Conservation (phyloP, 306 rosid genomes). For the Vicia faba region DNA sequence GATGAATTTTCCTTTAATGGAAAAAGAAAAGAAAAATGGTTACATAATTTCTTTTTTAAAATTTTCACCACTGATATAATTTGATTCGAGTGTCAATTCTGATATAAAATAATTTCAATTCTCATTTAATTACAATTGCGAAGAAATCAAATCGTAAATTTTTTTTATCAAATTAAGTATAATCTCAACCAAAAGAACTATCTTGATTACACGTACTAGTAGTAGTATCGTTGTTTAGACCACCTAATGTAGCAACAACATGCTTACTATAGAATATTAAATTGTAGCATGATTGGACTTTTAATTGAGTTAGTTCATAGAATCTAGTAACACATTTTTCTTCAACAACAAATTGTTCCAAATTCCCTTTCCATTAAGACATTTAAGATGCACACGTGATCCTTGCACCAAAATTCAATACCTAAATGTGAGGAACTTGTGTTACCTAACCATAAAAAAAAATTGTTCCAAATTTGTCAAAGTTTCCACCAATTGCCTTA, state of each 20-base stretch:
- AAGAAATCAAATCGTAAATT: no score
- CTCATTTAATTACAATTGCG: no score
- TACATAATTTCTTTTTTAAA: no score
- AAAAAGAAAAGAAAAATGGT: no score
- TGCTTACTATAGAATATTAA: background rate
- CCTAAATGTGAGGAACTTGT: constrained; percentile 44
- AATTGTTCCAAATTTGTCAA: constrained; percentile 15
- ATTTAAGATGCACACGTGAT: constrained; percentile 45
- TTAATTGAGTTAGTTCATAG: constrained; percentile 1
- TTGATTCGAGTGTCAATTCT: no score
- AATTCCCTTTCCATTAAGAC: constrained; percentile 31
- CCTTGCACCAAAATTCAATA: constrained; percentile 41
- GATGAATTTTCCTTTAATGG: no score
- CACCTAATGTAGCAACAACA: background rate
- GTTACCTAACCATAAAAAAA: constrained; percentile 47
- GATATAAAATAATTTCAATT: no score
- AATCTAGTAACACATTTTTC: background rate
- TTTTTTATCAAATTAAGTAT: no score
- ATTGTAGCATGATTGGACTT: constrained; percentile 20
- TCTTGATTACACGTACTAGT: no score
- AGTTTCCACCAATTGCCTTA: constrained; percentile 35
- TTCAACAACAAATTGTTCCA: constrained; percentile 9
- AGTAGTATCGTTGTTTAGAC: background rate
- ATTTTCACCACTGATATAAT: no score
- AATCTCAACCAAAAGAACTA: no score